Evolutionary conservation across 768 basidiomycete genomes (phyloP).

Genomic region (Mycena belliarum): DNA sequence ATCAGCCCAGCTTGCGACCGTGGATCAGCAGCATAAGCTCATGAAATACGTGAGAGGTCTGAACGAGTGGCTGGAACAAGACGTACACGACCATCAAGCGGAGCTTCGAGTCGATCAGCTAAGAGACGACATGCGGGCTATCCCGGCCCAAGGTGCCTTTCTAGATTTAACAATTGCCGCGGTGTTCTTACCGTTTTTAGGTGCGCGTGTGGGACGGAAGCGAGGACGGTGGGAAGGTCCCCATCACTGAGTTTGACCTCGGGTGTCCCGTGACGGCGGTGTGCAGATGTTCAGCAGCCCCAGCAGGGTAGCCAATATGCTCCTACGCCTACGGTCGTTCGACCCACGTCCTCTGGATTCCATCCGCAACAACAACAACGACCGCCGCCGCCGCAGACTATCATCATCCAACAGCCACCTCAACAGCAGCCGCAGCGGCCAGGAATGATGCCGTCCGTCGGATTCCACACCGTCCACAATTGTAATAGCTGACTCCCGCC

Average conservation of each 20-base stretch:
- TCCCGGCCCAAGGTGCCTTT: constrained; percentile 36
- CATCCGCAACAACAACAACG: not conserved
- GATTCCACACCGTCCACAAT: not conserved
- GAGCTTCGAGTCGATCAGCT: constrained; percentile 67
- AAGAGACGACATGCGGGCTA: constrained; percentile 39
- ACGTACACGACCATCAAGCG: constrained; percentile 75
- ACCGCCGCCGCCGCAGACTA: constrained; percentile 10
- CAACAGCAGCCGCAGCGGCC: constrained; percentile 1
- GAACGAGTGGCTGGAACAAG: constrained; percentile 79
- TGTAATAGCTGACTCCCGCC: not conserved
- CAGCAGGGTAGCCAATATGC: not conserved
- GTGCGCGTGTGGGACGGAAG: too few species aligned
- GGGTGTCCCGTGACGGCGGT: too few species aligned
- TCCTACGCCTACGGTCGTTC: not conserved
- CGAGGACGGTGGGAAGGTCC: too few species aligned
- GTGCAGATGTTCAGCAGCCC: constrained; percentile 9
- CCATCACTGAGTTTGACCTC: too few species aligned
- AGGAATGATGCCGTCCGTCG: not conserved
- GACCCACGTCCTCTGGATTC: not conserved
- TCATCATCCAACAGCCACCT: constrained; percentile 11
- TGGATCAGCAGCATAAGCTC: constrained; percentile 77
- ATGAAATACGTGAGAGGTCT: constrained; percentile 77
- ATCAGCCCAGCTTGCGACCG: constrained; percentile 67
- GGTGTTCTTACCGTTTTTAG: not conserved
- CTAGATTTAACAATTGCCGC: not conserved